Conservation (phyloP, 768 basidiomycete species). For the Tricholoma hemisulphureum region DNA sequence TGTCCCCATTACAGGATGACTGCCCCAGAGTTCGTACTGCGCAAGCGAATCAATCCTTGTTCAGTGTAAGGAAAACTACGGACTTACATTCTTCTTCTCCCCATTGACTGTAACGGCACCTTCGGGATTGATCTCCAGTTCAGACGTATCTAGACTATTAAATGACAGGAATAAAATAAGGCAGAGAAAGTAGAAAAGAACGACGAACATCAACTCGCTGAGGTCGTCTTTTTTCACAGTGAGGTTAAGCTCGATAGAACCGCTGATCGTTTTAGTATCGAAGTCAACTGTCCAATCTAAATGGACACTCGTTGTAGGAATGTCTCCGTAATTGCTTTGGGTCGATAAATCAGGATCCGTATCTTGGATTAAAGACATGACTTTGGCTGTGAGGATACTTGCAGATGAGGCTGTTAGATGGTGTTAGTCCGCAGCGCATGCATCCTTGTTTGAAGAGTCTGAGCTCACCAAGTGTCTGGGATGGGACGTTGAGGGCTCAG, state of each 20-base stretch:
- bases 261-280: background rate
- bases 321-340: background rate
- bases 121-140: background rate
- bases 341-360: background rate
- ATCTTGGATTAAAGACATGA: background rate
- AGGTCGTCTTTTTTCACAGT: background rate
- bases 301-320: background rate
- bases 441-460: background rate
- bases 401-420: background rate
- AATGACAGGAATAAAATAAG: background rate
- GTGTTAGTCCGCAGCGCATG: background rate
- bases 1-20: background rate
- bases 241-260: background rate
- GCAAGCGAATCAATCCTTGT: background rate
- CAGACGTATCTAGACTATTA: background rate
- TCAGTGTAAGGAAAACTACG: background rate
- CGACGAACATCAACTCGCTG: background rate
- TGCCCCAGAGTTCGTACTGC: background rate
- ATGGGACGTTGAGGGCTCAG: background rate
- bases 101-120: background rate
- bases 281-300: background rate
- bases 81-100: background rate
- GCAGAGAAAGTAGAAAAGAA: background rate
- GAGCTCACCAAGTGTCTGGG: background rate
- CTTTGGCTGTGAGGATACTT: background rate